These are phyloP conservation scores for Cyclanthera cordifolia DNA, from an alignment of 306 rosid genomes.

Conservation along the genomic window DNA sequence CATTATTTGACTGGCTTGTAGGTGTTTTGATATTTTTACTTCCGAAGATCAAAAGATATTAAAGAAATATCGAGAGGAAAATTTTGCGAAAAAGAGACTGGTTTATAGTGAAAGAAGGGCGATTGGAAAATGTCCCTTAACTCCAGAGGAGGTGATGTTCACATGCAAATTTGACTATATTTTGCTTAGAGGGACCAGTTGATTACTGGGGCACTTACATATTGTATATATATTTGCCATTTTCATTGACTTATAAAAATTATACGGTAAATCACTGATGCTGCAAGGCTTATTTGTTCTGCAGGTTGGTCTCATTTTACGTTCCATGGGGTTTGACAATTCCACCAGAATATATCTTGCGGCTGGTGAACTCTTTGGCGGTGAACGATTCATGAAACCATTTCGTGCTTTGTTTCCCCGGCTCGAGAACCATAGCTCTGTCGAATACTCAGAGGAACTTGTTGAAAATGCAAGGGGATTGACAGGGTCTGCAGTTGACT, in stretches of 20 bases:
- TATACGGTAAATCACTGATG: background rate
- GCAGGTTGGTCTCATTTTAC: conserved; percentile 85
- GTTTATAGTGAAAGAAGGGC: conserved; percentile 81
- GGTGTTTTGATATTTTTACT: conserved; percentile 78
- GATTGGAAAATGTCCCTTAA: conserved; percentile 92
- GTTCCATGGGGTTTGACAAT: conserved; percentile 45
- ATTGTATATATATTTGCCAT: too few species aligned
- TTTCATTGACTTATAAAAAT: background rate
- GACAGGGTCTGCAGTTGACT: conserved; percentile 94
- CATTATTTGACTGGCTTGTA: conserved; percentile 24
- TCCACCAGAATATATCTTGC: conserved; percentile 48
- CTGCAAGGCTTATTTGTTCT: background rate
- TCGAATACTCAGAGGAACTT: conserved; percentile 66
- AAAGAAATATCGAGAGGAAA: conserved; percentile 65
- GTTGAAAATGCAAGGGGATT: conserved; percentile 66
- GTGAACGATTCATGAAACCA: conserved; percentile 78
- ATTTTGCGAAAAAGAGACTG: conserved; percentile 79
- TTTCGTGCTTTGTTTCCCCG: conserved; percentile 64
- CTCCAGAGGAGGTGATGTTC: conserved; percentile 83
- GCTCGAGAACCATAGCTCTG: conserved; percentile 75
- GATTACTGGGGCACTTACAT: background rate
- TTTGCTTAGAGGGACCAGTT: conserved; percentile 2
- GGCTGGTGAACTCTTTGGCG: conserved; percentile 91
- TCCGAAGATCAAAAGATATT: conserved; percentile 58
- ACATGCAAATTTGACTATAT: conserved; percentile 8